Percentiles rank a stretch among this genome's conserved stretches.
Conservation (phyloP, 2,329 filamentous ascomycete species). For the Tricladium varicosporioides region DNA sequence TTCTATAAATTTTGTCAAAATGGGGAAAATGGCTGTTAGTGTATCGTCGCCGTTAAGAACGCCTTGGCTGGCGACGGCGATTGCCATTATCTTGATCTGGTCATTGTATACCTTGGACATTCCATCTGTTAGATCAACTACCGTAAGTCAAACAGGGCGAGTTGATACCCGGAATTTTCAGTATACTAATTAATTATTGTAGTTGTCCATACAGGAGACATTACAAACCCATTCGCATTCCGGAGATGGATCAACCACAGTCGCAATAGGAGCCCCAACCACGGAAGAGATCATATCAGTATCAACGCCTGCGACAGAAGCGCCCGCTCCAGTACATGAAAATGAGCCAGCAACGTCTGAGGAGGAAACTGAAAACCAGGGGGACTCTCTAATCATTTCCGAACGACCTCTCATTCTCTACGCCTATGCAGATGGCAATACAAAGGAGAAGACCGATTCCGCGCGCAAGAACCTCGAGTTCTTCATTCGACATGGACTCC, state of each 20-base stretch:
- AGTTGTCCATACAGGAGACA: too few species aligned
- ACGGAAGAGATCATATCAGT: too few species aligned
- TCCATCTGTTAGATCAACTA: not conserved
- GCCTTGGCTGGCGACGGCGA: conserved; percentile 1
- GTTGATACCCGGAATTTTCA: too few species aligned
- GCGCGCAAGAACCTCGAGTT: conserved; percentile 24
- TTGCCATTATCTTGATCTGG: conserved; percentile 4
- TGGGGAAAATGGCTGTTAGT: conserved; percentile 1
- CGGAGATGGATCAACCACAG: too few species aligned
- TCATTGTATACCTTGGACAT: conserved; percentile 3
- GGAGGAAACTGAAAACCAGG: not conserved
- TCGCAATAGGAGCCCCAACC: too few species aligned
- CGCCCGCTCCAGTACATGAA: not conserved
- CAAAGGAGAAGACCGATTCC: conserved; percentile 12
- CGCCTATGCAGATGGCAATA: conserved; percentile 19
- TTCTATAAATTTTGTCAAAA: not conserved
- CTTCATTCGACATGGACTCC: conserved; percentile 23
- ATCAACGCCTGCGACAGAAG: too few species aligned
- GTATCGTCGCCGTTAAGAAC: not conserved
- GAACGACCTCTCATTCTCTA: conserved; percentile 17
- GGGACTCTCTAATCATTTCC: not conserved
- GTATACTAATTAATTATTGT: too few species aligned
- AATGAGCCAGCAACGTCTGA: not conserved
- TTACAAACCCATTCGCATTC: too few species aligned
- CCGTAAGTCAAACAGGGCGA: not conserved